Evolutionary conservation across 352 stramenopile genomes (phyloP).

Genomic region (Pythium sukuiense): DNA sequence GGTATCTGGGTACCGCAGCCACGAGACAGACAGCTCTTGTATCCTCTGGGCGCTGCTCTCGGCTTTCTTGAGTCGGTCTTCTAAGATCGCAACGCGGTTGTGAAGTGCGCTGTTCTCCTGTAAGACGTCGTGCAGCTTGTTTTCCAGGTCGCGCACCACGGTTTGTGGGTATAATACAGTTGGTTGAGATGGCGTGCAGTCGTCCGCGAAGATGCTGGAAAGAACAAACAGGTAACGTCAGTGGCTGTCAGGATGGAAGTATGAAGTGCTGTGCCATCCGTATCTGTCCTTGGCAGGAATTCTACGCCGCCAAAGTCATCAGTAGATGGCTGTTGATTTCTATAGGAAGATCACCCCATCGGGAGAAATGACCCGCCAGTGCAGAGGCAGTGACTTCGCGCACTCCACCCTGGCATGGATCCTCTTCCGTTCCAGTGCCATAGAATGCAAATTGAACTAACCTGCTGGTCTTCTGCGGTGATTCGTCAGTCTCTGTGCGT

Average conservation of each 20-base stretch:
- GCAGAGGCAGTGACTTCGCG: background rate
- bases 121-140: constrained; percentile 32
- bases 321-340: constrained; percentile 53
- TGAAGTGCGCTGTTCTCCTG: constrained; percentile 44
- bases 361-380: background rate
- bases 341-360: constrained; percentile 22
- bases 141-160: constrained; percentile 21
- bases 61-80: constrained; percentile 35
- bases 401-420: constrained; percentile 6
- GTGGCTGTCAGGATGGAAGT: background rate
- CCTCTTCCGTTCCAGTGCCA: constrained; percentile 1
- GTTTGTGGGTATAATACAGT: constrained; percentile 26
- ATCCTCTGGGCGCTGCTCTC: constrained; percentile 44
- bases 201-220: constrained; percentile 28
- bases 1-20: constrained; percentile 29
- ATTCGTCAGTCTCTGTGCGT: constrained; percentile 55
- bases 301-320: constrained; percentile 88
- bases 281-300: constrained; percentile 90
- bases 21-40: constrained; percentile 45
- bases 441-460: constrained; percentile 29
- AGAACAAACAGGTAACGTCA: background rate
- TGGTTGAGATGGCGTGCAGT: constrained; percentile 16
- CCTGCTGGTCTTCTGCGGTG: constrained; percentile 46
- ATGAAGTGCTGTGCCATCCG: constrained; percentile 61
- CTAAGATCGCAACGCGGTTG: constrained; percentile 34